Base-by-base conservation (phyloP, 352 stramenopile genomes). In the Phytophthora nicotianae region DNA sequence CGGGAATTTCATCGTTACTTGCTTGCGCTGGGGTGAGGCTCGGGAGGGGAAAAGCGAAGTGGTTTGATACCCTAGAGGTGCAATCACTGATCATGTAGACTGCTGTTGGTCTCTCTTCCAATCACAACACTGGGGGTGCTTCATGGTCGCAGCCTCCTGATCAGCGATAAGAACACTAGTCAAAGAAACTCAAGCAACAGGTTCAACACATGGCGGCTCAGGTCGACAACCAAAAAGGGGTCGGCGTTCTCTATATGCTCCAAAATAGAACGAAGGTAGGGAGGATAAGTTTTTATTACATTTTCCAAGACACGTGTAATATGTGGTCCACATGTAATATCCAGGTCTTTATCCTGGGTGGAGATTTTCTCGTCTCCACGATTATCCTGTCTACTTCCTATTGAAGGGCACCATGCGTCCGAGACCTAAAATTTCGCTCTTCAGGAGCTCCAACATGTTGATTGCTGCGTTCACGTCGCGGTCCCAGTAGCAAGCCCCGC, bases 1-100 rank as follows among this genome's bases (percentile, higher is more conserved):
- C 17, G 70, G 66, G 57, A 78, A 73, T 52, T 77, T 77, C 70
- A 77, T 77, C 26, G 21, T 21, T 27, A 24, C 20, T 49, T 41
- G 11, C 13, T 56, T 53, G 32, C 16, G 20, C 10, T 24, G 26
- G 32, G 26, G 32, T 58, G 43, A 27, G 49, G 41, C 8, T 24
- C 29, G 38, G 11, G 50, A 43, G 32, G 60, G 40, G 43, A 70
- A 68, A 68, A 42, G 40, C 35, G 32, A 64, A 74, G 62, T 74
- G 65, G 24, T n/a, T 21, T 23, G 13, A 55, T 32, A 11, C 11
- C 7, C 8, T 37, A 26, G 29, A 32, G 35, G 26, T 21, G 16
- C 33, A 43, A 46, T 13, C 14, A 37, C 32, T 24, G 40, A 27
- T 52, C 19, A 33, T 19, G 21, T n/a, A n/a, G 20, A 45, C 57